These are phyloP conservation scores for Metarhizium rileyi DNA, from an alignment of 2,329 filamentous ascomycete species.

Conservation along the genomic window DNA sequence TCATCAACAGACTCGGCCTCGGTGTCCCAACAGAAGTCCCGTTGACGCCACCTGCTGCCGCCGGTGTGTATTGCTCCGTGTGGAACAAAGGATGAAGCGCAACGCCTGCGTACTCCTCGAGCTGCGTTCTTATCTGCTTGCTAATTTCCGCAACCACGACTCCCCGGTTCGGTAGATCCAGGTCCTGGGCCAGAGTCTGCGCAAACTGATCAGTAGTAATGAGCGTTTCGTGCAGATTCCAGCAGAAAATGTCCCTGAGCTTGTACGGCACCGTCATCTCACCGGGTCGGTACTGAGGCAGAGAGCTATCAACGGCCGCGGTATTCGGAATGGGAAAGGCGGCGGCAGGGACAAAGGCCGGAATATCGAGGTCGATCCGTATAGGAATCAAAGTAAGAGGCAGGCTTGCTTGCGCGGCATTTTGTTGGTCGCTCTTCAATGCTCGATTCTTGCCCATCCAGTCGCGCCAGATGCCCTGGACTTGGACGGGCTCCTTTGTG, in stretches of 20 bases:
- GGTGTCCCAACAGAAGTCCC: slow-evolving; percentile 18
- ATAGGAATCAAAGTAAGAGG: slow-evolving; percentile 91
- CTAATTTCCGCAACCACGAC: slow-evolving; percentile 71
- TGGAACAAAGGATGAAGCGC: slow-evolving; percentile 91
- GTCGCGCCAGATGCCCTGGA: slow-evolving; percentile 88
- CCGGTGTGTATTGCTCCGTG: slow-evolving; percentile 31
- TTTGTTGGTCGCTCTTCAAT: slow-evolving; percentile 48
- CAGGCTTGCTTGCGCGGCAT: slow-evolving; percentile 58
- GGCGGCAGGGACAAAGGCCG: slow-evolving; percentile 59
- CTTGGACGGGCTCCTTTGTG: slow-evolving; percentile 63
- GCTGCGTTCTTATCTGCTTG: slow-evolving; percentile 85
- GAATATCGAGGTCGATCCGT: slow-evolving; percentile 88
- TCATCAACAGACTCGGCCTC: slow-evolving; percentile 20
- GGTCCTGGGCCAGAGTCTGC: slow-evolving; percentile 78
- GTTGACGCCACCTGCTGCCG: slow-evolving; percentile 8
- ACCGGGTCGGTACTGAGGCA: slow-evolving; percentile 69
- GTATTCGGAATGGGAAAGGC: slow-evolving; percentile 56
- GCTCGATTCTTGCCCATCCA: slow-evolving; percentile 75
- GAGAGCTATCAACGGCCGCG: slow-evolving; percentile 55
- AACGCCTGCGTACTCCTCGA: slow-evolving; percentile 93
- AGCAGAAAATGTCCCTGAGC: slow-evolving; percentile 89
- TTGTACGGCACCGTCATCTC: slow-evolving; percentile 78
- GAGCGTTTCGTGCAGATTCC: slow-evolving; percentile 92
- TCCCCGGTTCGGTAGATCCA: slow-evolving; percentile 74
- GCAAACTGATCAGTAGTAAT: slow-evolving; percentile 95